Evolutionary conservation across 805 yeast species (phyloP), one percentile per base, ranked within the genome.

Genomic region (Ogataea corticis): DNA sequence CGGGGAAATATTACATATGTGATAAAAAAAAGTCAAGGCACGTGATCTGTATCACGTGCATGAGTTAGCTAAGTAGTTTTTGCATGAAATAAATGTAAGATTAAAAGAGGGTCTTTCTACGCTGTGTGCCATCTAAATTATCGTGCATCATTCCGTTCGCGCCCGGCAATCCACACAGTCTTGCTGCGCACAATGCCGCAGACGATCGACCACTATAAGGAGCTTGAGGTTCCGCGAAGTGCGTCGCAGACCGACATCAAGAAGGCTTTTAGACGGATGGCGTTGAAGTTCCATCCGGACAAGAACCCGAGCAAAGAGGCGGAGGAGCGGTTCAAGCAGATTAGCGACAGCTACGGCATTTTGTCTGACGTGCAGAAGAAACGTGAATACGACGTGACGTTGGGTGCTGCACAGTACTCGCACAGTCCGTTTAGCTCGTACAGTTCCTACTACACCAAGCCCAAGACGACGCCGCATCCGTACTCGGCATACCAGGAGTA

Each of bases 261-360:
- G 62, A 87, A 85, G 63, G 90, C 96, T 1, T 88, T 85, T 67
- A 73, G 90, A 56, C 81, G 79, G 57, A 75, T 81, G 54, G 95
- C 95, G 3, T 73, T 87, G 48, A 72, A 70, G 51, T 77, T 77
- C 58, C 96, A 87, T 62, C 96, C 96, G 0, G 96, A 87, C 61
- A 87, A 88, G 69, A 84, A 87, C 60, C 80, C 78, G 11, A 69
- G 66, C 37, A 57, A 58, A 40, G 72, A 82, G 44, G 86, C 86
- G 18, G 96, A 88, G 63, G 75, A 73, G 44, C 85, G 85, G 57
- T 91, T 92, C 94, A 87, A 92, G 48, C 85, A 81, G 42, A 83
- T 92, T 46, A 92, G 87, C 62, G 88, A 85, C 59, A 97, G 97
- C 0, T 90, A 92, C 64, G 96, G 86, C 57, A 82, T 84, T 2